Conservation (phyloP, 495 filamentous ascomycete genomes). For the Hypomontagnella submonticulosa region DNA sequence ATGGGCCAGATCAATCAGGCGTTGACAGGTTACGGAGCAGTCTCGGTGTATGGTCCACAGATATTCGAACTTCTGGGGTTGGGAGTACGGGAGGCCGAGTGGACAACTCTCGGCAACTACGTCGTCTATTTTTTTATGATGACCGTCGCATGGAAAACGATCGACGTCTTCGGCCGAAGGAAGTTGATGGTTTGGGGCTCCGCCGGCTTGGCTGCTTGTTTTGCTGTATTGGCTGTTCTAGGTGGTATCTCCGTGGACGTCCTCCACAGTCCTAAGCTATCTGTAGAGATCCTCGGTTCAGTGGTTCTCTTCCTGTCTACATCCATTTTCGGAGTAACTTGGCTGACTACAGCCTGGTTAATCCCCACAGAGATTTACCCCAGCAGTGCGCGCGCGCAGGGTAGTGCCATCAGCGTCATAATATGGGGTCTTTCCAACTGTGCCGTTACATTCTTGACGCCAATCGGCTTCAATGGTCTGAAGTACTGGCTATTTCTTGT, state of each 20-base stretch:
- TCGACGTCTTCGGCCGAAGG: conserved; percentile 65
- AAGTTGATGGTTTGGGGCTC: conserved; percentile 62
- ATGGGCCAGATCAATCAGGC: conserved; percentile 70
- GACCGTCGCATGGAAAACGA: conserved; percentile 63
- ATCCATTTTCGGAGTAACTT: conserved; percentile 67
- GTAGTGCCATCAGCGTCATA: conserved; percentile 63
- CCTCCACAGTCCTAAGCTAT: conserved; percentile 50
- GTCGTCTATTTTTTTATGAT: conserved; percentile 65
- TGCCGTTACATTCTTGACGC: conserved; percentile 64
- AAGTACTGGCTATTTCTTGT: conserved; percentile 66
- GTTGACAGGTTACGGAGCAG: conserved; percentile 64
- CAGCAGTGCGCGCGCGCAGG: conserved; percentile 63
- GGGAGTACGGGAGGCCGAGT: conserved; percentile 55
- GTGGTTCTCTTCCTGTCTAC: conserved; percentile 62
- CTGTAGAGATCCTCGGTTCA: conserved; percentile 58
- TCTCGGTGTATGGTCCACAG: conserved; percentile 69
- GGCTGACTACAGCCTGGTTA: conserved; percentile 66
- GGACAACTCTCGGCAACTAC: conserved; percentile 65
- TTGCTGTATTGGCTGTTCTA: conserved; percentile 58
- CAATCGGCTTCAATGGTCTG: conserved; percentile 67
- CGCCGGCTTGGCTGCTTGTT: conserved; percentile 55
- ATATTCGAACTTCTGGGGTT: conserved; percentile 68
- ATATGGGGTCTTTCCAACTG: conserved; percentile 70
- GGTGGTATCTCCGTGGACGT: conserved; percentile 45
- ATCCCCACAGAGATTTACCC: conserved; percentile 70